Evolutionary conservation across 2,329 filamentous ascomycete genomes (phyloP), one percentile per base, ranked within the genome.

Genomic region (Emmonsia crescens): DNA sequence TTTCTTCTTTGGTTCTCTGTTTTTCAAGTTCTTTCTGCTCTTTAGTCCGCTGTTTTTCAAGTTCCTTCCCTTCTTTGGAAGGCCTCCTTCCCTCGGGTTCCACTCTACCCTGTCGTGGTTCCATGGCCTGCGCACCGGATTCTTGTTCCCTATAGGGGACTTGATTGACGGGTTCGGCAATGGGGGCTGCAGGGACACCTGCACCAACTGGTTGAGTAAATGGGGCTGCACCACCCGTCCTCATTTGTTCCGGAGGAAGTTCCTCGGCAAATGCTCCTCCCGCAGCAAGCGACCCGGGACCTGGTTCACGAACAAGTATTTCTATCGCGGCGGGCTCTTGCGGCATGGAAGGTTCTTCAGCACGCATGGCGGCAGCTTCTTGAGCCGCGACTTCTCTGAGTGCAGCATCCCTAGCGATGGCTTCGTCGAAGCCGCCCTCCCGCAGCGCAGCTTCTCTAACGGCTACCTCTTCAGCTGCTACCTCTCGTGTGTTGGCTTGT

Each of bases 31-130:
- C 54, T 24, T 60, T 64, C 36, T 62, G 61, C 56, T 64, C 60
- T 44, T 57, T 60, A 14, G 57, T 27, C 10, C 49, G 52, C 42
- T 54, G 58, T 51, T 65, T 62, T n/a, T 59, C 40, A 1, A 42
- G 62, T 5, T 40, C 38, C 51, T 64, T 64, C 38, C 52, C 60
- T 29, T 65, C 62, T 55, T 65, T 65, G 33, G 59, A 52, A 27
- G 24, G 12, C 36, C 33, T 19, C 14, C 33, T n/a, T 33, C 51
- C 54, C 24, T 29, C 21, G 2, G 21, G 33, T n/a, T 8, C 16
- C 10, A 12, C 29, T 29, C 12, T 24, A 2, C 24, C 24, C 9
- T 27, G 46, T 5, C 12, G 46, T 33, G 21, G 29, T 19, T 36
- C 54, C 54, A n/a, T 27, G 6, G 33, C 51, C 19, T 54, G 51